Conservation (phyloP, 208 protist species). For the Leishmania arabica region DNA sequence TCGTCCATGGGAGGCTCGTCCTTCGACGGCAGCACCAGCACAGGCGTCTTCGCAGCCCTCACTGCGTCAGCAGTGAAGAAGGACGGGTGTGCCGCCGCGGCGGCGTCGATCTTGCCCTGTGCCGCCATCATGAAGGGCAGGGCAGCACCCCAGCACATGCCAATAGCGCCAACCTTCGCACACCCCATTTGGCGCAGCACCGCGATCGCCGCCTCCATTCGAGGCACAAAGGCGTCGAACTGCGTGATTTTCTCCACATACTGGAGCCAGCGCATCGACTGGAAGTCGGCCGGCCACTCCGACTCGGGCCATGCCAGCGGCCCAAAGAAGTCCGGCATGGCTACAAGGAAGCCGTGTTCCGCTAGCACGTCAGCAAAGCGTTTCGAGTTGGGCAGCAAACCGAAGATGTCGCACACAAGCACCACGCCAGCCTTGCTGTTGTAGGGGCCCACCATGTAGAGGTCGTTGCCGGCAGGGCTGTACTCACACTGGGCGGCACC, state of each 20-base stretch:
- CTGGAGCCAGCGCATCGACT: neutral
- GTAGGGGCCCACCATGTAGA: slow-evolving; percentile 48
- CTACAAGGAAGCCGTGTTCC: slow-evolving; percentile 46
- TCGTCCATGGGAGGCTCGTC: slow-evolving; percentile 48
- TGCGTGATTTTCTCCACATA: neutral
- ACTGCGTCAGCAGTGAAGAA: slow-evolving; percentile 21
- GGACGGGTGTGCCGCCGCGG: slow-evolving; percentile 42
- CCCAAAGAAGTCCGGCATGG: slow-evolving; percentile 67
- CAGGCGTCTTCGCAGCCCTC: slow-evolving; percentile 22
- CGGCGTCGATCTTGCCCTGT: slow-evolving; percentile 35
- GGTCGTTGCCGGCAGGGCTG: slow-evolving; percentile 30
- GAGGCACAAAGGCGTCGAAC: slow-evolving; percentile 22
- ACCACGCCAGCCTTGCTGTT: slow-evolving; percentile 48
- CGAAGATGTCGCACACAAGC: slow-evolving; percentile 61
- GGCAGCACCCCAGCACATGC: slow-evolving; percentile 63
- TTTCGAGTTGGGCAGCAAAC: slow-evolving; percentile 50
- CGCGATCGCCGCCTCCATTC: slow-evolving; percentile 32
- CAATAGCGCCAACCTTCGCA: slow-evolving; percentile 41
- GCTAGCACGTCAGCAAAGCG: slow-evolving; percentile 48
- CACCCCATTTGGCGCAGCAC: slow-evolving; percentile 47
- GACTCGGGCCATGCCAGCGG: slow-evolving; percentile 30
- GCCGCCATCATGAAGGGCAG: slow-evolving; percentile 32
- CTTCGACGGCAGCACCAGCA: slow-evolving; percentile 52
- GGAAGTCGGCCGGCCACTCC: slow-evolving; percentile 45
- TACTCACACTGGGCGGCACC: slow-evolving; percentile 20